Percentiles rank a stretch among this genome's conserved stretches.
phyloP scores from a whole-genome alignment of 176 grass and related monocot species.

The Triticum dicoccoides region DNA sequence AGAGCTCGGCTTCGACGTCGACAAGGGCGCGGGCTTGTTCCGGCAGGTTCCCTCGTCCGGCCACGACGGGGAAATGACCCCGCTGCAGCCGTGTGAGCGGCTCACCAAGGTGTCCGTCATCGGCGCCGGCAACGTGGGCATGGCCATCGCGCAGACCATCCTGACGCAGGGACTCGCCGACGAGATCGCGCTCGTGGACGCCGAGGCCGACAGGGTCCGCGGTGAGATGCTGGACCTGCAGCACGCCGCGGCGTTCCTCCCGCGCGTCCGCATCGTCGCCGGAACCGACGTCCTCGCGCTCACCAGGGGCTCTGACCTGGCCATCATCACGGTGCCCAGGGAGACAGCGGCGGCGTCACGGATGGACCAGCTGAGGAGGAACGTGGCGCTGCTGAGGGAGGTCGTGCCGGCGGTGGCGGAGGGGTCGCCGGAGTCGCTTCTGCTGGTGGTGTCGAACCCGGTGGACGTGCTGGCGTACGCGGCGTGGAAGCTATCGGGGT shows the following conservation, averaged over 20 bases:
- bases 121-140: slow-evolving; percentile 62
- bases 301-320: slow-evolving; percentile 45
- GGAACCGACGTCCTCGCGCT: slow-evolving; percentile 31
- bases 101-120: slow-evolving; percentile 52
- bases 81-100: not conserved
- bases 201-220: slow-evolving; percentile 37
- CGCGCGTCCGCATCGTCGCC: slow-evolving; percentile 45
- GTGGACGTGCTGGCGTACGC: slow-evolving; percentile 56
- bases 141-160: slow-evolving; percentile 75
- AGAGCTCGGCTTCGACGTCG: slow-evolving; percentile 43
- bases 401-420: slow-evolving; percentile 39
- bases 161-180: slow-evolving; percentile 50
- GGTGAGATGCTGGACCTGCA: slow-evolving; percentile 84
- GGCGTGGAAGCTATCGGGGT: slow-evolving; percentile 59
- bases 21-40: not conserved
- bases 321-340: slow-evolving; percentile 47
- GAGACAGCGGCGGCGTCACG: slow-evolving; percentile 36
- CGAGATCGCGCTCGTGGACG: slow-evolving; percentile 67
- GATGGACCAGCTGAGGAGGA: slow-evolving; percentile 42
- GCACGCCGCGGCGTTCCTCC: slow-evolving; percentile 66
- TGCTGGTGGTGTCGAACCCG: slow-evolving; percentile 57
- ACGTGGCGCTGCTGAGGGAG: slow-evolving; percentile 39
- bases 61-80: not conserved
- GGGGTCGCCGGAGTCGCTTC: slow-evolving; percentile 40
- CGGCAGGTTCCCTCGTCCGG: not conserved